phyloP scores from a whole-genome alignment of 768 basidiomycete species.

The Leccinum subgranulosum region DNA sequence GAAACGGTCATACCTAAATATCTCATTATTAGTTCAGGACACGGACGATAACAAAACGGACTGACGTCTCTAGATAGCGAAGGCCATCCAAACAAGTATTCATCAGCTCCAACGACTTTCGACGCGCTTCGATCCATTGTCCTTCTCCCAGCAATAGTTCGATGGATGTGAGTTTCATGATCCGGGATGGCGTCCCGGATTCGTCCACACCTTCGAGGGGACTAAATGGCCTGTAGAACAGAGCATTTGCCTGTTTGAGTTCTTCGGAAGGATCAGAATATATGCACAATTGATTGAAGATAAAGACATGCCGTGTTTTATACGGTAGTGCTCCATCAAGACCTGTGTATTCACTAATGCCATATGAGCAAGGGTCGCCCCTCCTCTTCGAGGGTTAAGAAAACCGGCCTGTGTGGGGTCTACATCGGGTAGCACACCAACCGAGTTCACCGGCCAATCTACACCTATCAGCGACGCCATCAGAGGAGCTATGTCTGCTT shows the following conservation, averaged over 20 bases:
- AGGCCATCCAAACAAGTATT: constrained; percentile 54
- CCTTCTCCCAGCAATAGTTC: constrained; percentile 41
- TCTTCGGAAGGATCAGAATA: constrained; percentile 37
- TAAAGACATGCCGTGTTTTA: constrained; percentile 62
- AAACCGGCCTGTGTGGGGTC: constrained; percentile 61
- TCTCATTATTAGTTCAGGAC: constrained; percentile 9
- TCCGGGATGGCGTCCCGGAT: constrained; percentile 34
- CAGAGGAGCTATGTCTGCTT: constrained; percentile 77
- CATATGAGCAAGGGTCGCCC: constrained; percentile 48
- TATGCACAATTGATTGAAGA: neutral
- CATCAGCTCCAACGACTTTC: constrained; percentile 50
- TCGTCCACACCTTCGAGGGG: constrained; percentile 38
- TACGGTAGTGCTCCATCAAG: constrained; percentile 70
- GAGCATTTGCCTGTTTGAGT: constrained; percentile 52
- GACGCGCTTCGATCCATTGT: constrained; percentile 49
- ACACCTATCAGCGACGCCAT: constrained; percentile 75
- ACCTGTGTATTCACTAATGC: constrained; percentile 67
- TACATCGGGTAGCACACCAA: constrained; percentile 77
- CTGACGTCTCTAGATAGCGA: constrained; percentile 71
- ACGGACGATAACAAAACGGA: neutral
- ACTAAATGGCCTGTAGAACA: constrained; percentile 63
- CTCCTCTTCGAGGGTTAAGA: constrained; percentile 44
- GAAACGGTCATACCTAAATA: constrained; percentile 62
- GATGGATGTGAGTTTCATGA: constrained; percentile 38
- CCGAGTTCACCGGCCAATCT: constrained; percentile 78